Percentiles rank a stretch among this genome's conserved stretches.
These are phyloP conservation scores for Claviceps paspali DNA, from an alignment of 2,329 filamentous ascomycete species.

Conservation along the genomic window DNA sequence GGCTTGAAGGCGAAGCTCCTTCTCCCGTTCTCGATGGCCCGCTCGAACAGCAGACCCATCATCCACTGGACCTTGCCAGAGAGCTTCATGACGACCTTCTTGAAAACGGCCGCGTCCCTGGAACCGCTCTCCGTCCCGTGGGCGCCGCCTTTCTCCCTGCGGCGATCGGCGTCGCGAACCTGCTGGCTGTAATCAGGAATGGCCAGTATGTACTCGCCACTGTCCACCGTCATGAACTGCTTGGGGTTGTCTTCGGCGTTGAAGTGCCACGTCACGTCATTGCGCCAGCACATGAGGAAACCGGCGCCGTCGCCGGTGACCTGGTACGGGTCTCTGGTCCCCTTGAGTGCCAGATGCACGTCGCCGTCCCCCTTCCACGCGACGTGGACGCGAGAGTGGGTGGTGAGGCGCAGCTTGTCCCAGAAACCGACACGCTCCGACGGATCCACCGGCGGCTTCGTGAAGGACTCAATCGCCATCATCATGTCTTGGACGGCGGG, in stretches of 20 bases:
- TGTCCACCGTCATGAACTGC: slow-evolving; percentile 89
- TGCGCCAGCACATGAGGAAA: slow-evolving; percentile 97
- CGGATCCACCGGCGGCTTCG: slow-evolving; percentile 84
- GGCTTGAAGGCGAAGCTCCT: slow-evolving; percentile 81
- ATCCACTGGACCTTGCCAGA: slow-evolving; percentile 93
- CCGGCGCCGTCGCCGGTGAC: slow-evolving; percentile 87
- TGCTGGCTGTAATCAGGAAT: slow-evolving; percentile 87
- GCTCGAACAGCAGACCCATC: slow-evolving; percentile 82
- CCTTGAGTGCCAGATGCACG: slow-evolving; percentile 85
- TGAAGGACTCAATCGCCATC: slow-evolving; percentile 97
- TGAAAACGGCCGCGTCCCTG: slow-evolving; percentile 71
- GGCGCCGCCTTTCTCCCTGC: slow-evolving; percentile 39
- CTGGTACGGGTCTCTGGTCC: slow-evolving; percentile 79
- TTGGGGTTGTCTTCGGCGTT: slow-evolving; percentile 75
- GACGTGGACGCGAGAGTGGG: slow-evolving; percentile 79
- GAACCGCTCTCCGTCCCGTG: slow-evolving; percentile 46
- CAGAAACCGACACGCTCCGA: slow-evolving; percentile 94
- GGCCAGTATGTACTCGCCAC: slow-evolving; percentile 86
- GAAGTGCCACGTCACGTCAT: slow-evolving; percentile 77
- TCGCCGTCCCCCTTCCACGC: slow-evolving; percentile 94
- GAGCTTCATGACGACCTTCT: slow-evolving; percentile 97
- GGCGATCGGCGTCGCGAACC: slow-evolving; percentile 49
- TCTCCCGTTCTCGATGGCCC: slow-evolving; percentile 53
- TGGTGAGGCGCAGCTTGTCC: slow-evolving; percentile 92
- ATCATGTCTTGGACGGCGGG: slow-evolving; percentile 99